Conservation (phyloP, 2,329 filamentous ascomycete species). For the Lojkania enalia region DNA sequence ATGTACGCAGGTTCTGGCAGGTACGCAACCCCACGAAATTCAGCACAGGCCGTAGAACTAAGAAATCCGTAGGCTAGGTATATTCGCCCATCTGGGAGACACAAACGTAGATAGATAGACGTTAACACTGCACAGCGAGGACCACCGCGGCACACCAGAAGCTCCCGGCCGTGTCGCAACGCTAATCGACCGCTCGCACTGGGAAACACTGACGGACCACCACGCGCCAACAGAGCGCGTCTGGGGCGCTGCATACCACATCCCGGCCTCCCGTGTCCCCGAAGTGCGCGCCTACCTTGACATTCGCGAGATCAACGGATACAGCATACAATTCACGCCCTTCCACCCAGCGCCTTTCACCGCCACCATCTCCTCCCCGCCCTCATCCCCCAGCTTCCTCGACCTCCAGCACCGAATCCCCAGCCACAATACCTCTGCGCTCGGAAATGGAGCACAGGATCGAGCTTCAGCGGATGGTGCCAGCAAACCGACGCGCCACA, state of each 20-base stretch:
- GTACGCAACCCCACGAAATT: constrained; percentile 55
- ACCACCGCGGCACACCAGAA: constrained; percentile 89
- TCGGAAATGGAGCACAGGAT: too few relatives aligned
- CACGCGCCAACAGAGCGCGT: constrained; percentile 63
- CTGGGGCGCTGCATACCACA: constrained; percentile 93
- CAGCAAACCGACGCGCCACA: neutral
- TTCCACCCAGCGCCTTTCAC: constrained; percentile 65
- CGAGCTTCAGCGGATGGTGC: too few relatives aligned
- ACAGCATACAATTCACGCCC: constrained; percentile 86
- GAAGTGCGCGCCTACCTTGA: constrained; percentile 90
- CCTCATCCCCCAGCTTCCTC: constrained; percentile 39
- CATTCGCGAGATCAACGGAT: constrained; percentile 96
- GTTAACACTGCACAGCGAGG: constrained; percentile 63
- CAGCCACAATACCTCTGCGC: neutral
- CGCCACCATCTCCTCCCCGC: constrained; percentile 32
- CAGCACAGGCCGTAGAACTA: constrained; percentile 18
- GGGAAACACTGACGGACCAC: constrained; percentile 73
- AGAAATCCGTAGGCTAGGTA: constrained; percentile 40
- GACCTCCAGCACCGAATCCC: neutral
- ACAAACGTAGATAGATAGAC: neutral
- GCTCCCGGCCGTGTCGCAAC: constrained; percentile 91
- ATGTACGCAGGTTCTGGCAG: constrained; percentile 97
- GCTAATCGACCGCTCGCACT: constrained; percentile 81
- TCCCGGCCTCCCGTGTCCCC: constrained; percentile 69
- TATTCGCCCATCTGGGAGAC: constrained; percentile 1